Evolutionary conservation across 345 rosid species (phyloP).

Genomic region (Boechera divaricarpa): DNA sequence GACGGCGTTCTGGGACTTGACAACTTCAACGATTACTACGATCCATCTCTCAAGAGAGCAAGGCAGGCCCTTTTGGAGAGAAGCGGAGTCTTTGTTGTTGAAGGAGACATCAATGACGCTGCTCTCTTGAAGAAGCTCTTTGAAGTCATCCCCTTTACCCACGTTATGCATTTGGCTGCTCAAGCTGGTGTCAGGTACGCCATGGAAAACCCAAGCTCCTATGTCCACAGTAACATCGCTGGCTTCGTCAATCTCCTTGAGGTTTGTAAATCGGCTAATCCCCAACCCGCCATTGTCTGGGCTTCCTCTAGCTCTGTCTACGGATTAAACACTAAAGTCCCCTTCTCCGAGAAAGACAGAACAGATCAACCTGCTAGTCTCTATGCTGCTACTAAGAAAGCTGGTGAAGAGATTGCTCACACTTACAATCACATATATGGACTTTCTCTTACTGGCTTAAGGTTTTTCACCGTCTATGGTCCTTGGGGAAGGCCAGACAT

Average conservation of each 20-base stretch:
- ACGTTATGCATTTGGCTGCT: slow-evolving; percentile 63
- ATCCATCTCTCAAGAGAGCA: slow-evolving; percentile 52
- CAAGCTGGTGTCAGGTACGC: slow-evolving; percentile 65
- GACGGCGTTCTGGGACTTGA: slow-evolving; percentile 62
- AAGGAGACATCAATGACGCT: slow-evolving; percentile 56
- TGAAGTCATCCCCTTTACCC: slow-evolving; percentile 56
- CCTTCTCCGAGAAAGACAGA: slow-evolving; percentile 59
- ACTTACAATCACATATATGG: slow-evolving; percentile 62
- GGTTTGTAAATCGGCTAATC: slow-evolving; percentile 52
- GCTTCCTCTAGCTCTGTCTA: slow-evolving; percentile 68
- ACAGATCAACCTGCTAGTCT: slow-evolving; percentile 60
- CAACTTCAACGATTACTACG: slow-evolving; percentile 63
- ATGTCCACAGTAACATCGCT: slow-evolving; percentile 58
- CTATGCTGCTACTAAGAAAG: slow-evolving; percentile 65
- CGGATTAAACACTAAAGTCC: slow-evolving; percentile 56
- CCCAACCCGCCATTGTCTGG: slow-evolving; percentile 62
- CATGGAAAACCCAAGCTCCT: slow-evolving; percentile 56
- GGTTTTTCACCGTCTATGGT: slow-evolving; percentile 61
- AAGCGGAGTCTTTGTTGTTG: slow-evolving; percentile 51
- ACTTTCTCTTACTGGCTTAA: slow-evolving; percentile 54
- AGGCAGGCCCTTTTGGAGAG: slow-evolving; percentile 50
- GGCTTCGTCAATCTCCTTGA: slow-evolving; percentile 60
- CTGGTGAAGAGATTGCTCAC: slow-evolving; percentile 63
- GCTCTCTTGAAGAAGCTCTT: slow-evolving; percentile 52
- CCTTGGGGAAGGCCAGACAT: slow-evolving; percentile 65